These are phyloP conservation scores for Trichoderma simmonsii DNA, from an alignment of 2,329 filamentous ascomycete species.

Conservation along the genomic window DNA sequence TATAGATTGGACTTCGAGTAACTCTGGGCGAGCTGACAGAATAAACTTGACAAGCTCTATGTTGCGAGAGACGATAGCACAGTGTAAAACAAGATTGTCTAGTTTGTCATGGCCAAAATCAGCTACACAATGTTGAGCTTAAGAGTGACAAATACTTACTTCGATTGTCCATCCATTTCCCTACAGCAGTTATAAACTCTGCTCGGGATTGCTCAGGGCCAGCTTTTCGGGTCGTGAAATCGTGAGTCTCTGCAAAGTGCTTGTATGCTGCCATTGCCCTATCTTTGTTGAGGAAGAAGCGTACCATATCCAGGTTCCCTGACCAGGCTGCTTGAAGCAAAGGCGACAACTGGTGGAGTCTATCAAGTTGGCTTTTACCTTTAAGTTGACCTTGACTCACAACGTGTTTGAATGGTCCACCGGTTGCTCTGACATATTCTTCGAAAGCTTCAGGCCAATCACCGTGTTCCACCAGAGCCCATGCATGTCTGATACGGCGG, in stretches of 20 bases:
- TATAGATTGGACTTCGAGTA: background rate
- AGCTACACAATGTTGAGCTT: background rate
- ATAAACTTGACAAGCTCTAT: background rate
- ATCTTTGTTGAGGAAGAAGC: background rate
- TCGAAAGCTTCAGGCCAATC: background rate
- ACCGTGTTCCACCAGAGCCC: background rate
- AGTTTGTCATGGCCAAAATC: background rate
- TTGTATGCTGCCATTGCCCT: background rate
- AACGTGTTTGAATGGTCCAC: background rate
- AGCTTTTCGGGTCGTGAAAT: background rate
- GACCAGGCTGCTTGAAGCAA: background rate
- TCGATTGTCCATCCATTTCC: background rate
- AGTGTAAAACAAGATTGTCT: slow-evolving; percentile 3
- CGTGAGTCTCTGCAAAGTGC: background rate
- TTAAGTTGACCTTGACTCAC: background rate
- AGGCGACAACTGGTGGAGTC: background rate
- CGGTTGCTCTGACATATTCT: background rate
- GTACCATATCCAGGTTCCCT: background rate
- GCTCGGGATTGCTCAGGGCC: background rate
- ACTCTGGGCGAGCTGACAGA: background rate
- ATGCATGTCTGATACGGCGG: background rate
- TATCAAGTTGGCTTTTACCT: background rate
- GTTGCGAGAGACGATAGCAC: background rate
- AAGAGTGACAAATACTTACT: background rate
- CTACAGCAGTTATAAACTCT: background rate